These are phyloP conservation scores for Sporisorium scitamineum DNA, from an alignment of 1,284 basidiomycete genomes.

Conservation along the genomic window DNA sequence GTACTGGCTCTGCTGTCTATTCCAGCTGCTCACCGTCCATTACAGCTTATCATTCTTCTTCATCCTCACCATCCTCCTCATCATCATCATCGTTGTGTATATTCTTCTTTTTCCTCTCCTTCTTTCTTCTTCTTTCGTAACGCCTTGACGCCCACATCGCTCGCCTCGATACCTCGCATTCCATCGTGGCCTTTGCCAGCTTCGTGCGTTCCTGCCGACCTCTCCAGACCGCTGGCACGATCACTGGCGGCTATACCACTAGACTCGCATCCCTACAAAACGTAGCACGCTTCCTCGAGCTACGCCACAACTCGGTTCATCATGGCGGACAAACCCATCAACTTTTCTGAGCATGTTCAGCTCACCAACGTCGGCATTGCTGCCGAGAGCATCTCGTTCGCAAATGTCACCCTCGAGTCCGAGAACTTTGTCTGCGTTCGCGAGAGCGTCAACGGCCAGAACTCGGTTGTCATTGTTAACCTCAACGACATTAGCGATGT, in stretches of 20 bases:
- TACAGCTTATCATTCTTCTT: background rate
- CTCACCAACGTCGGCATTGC: constrained; percentile 96
- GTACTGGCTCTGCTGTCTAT: background rate
- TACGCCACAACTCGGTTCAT: constrained; percentile 11
- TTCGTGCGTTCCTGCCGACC: background rate
- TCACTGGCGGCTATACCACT: constrained; percentile 6
- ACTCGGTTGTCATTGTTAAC: constrained; percentile 68
- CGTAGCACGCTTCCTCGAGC: constrained; percentile 16
- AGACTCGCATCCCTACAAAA: background rate
- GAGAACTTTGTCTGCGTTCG: constrained; percentile 96
- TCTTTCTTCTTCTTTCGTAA: background rate
- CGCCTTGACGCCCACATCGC: constrained; percentile 9
- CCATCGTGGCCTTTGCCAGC: constrained; percentile 3
- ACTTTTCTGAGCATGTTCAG: constrained; percentile 72
- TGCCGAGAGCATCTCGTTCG: constrained; percentile 96
- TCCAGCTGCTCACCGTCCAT: background rate
- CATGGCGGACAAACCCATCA: constrained; percentile 69
- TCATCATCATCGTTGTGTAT: constrained; percentile 32
- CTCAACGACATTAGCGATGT: constrained; percentile 66
- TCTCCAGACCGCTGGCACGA: background rate
- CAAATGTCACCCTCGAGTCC: constrained; percentile 93
- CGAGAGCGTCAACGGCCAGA: constrained; percentile 72
- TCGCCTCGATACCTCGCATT: constrained; percentile 21
- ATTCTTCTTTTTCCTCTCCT: constrained; percentile 15
- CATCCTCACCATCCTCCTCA: background rate